Base-by-base conservation (phyloP, 345 rosid species). In the Euphorbia tirucalli region DNA sequence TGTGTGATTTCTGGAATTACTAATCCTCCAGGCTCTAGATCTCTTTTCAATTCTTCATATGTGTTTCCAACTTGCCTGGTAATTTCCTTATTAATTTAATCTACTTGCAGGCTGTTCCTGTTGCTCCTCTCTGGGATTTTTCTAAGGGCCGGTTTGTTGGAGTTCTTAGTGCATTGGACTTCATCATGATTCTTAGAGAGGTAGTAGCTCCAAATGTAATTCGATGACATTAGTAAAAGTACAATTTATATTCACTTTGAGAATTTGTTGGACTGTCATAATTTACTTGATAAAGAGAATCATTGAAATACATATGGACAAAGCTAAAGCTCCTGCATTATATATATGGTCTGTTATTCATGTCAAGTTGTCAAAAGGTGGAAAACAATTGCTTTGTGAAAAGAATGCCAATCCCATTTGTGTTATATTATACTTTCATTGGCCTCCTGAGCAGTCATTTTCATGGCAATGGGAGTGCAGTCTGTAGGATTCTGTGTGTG, bases 121-220 rank as follows among this genome's bases (percentile, higher is more conserved):
- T 84, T 72, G 97, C 94, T 84, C 97, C 97, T 78, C 92, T 91
- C 0, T 91, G 97, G 97, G 94, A 91, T 75, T 84, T 75, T 35
- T 71, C 69, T 56, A 81, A 78, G 84, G 87, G 94, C 52, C 86
- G 84, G 74, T 89, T 89, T 83, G 94, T 91, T 78, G 97, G 97
- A 61, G 86, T 91, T 81, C 91, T 91, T 71, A 87, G 86, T 75
- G 94, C 87, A 25, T 74, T 84, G 80, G 97, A 91, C 83, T 91
- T 91, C 80, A 91, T 91, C 78, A 80, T 91, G 65, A 91, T 91
- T 75, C 72, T 91, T 70, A 85, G 85, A 79, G 97, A 91, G 97
- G 97, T 91, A 73, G 24, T 28, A 65, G 56, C 22, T 68, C 37
- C 57, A 31, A 11, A 46, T n/a, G 25, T 22, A 24, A 9, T 5